Conservation (phyloP, 106 monocot species). For the Phalaenopsis equestris region DNA sequence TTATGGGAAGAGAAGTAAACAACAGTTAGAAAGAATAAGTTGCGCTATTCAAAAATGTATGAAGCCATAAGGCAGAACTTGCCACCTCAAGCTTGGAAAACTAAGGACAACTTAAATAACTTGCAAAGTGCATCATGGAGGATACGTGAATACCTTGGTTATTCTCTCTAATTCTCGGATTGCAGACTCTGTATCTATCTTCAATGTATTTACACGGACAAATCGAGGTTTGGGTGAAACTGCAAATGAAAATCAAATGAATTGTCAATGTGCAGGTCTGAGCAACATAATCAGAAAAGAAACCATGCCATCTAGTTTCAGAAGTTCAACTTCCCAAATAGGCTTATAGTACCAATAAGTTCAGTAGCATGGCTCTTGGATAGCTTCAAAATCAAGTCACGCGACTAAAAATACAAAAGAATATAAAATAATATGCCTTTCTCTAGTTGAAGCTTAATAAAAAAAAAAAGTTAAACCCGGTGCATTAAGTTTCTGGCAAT, state of each 20-base stretch:
- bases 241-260: slow-evolving; percentile 20
- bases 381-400: neutral
- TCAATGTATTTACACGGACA: slow-evolving; percentile 88
- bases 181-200: slow-evolving; percentile 58
- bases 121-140: neutral
- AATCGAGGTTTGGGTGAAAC: slow-evolving; percentile 61
- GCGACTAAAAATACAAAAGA: neutral
- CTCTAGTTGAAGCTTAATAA: neutral
- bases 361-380: neutral
- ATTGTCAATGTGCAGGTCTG: neutral
- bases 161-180: slow-evolving; percentile 40
- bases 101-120: neutral
- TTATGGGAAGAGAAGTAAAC: neutral
- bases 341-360: neutral
- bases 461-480: neutral
- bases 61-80: neutral
- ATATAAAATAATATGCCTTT: neutral
- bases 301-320: neutral
- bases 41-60: neutral
- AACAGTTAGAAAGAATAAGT: neutral
- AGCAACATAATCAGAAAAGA: neutral
- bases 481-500: neutral
- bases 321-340: neutral
- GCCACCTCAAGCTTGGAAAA: neutral
- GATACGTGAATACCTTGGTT: slow-evolving; percentile 28